phyloP scores from a whole-genome alignment of 345 rosid species.

The Excoecaria cochinchinensis region DNA sequence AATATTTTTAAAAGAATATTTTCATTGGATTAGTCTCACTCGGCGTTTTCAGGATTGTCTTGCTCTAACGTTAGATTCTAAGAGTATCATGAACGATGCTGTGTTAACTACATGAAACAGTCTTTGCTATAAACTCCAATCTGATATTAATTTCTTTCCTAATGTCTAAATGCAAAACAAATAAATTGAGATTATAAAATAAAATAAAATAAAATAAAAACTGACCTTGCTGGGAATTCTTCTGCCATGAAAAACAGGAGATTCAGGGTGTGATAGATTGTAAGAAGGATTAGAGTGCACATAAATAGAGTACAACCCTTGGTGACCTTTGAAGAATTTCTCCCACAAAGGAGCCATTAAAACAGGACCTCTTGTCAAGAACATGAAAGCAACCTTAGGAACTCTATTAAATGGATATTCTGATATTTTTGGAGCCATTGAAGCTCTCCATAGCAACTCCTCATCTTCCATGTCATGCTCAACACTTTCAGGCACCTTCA shows the following conservation, averaged over 20 bases:
- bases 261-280: slow-evolving; percentile 35
- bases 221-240: slow-evolving; percentile 77
- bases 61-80: too few species aligned
- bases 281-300: slow-evolving; percentile 67
- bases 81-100: too few species aligned
- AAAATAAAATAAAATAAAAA: not conserved
- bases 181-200: too few species aligned
- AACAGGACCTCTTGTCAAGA: slow-evolving; percentile 58
- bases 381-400: slow-evolving; percentile 74
- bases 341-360: slow-evolving; percentile 77
- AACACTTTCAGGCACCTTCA: slow-evolving; percentile 29
- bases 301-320: slow-evolving; percentile 64
- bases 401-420: slow-evolving; percentile 41
- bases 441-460: slow-evolving; percentile 53
- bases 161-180: too few species aligned
- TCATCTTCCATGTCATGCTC: slow-evolving; percentile 62
- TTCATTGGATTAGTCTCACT: too few species aligned
- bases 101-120: too few species aligned
- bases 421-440: slow-evolving; percentile 36
- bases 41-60: too few species aligned
- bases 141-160: too few species aligned
- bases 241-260: slow-evolving; percentile 55
- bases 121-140: too few species aligned
- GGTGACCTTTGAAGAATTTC: slow-evolving; percentile 57
- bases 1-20: too few species aligned